Conservation (phyloP, 495 filamentous ascomycete species). For the Melanomma pulvis-pyrius region DNA sequence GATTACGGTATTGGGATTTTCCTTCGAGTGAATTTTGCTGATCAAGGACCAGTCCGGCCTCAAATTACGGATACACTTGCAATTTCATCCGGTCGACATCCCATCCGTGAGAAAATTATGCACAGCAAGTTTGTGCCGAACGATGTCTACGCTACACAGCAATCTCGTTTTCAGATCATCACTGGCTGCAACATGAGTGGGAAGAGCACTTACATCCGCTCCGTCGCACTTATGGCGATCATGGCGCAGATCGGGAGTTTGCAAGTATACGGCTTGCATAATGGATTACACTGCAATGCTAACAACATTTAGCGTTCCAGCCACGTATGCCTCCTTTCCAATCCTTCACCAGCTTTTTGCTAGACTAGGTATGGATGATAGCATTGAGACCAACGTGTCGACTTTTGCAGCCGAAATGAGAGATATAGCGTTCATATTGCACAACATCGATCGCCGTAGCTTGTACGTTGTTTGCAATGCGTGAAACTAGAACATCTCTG, state of each 20-base stretch:
- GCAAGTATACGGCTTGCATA: conserved; percentile 18
- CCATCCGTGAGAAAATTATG: conserved; percentile 76
- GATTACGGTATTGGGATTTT: conserved; percentile 59
- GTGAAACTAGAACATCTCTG: conserved; percentile 2
- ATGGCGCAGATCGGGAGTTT: conserved; percentile 95
- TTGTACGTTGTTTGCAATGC: conserved; percentile 47
- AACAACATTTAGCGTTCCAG: conserved; percentile 61
- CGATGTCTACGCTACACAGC: conserved; percentile 78
- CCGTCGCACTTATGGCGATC: conserved; percentile 78
- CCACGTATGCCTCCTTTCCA: conserved; percentile 77
- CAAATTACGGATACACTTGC: conserved; percentile 73
- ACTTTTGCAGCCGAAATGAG: conserved; percentile 95
- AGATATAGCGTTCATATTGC: conserved; percentile 89
- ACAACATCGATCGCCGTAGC: conserved; percentile 72
- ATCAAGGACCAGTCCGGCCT: conserved; percentile 60
- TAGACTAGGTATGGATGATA: conserved; percentile 82
- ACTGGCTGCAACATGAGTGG: conserved; percentile 97
- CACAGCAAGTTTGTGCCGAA: conserved; percentile 76
- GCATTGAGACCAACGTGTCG: conserved; percentile 86
- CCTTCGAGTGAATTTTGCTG: neutral
- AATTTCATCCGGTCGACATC: conserved; percentile 80
- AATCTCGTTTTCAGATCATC: conserved; percentile 85
- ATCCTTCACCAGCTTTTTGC: conserved; percentile 84
- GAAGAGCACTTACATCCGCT: conserved; percentile 92
- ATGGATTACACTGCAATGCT: neutral